Evolutionary conservation across 2,329 filamentous ascomycete species (phyloP), one percentile per base, ranked within the genome.

Genomic region (Alternaria panax): DNA sequence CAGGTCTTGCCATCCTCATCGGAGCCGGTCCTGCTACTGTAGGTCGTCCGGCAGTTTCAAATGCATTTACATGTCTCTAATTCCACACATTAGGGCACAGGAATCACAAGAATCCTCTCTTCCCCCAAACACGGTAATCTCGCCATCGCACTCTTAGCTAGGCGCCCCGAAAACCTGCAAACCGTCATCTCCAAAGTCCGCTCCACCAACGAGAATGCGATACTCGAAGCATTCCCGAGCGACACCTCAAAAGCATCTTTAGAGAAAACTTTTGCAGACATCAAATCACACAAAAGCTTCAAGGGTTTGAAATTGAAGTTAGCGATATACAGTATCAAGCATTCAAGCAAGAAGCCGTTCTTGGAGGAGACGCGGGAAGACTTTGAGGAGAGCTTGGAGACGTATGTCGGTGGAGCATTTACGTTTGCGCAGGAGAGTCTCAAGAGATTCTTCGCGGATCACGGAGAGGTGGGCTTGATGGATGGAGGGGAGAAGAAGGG

Each of bases 301-400:
- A 66, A 75, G 22, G 76, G 75, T 8, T 73, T 87, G 22, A 86
- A 86, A 57, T 77, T 87, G 4, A 77, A 80, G 48, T 66, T 86
- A 11, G 82, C 84, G 1, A 79, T 88, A 25, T 87, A 84, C 71
- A 85, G 83, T 63, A 80, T 88, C 68, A 88, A 87, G 69, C 82
- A 86, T 62, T 78, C 78, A 1, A 80, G 78, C 64, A 85, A 83
- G 72, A 86, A 84, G 63, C 83, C 85, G 0, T 87, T 86, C 71
- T 75, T 86, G 46, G 77, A 83, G 41, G 84, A 86, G 66, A 86
- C 84, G 0, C 79, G 82, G 25, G 81, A 85, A 51, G 68, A 75
- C 16, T 76, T 76, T 54, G 70, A 69, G n/a, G 71, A 80, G 2
- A 83, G 79, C 50, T 63, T 87, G 58, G 80, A 83, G 52, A 79